Conservation (phyloP, 2,329 filamentous ascomycete genomes). For the Colletotrichum gloeosporioides region DNA sequence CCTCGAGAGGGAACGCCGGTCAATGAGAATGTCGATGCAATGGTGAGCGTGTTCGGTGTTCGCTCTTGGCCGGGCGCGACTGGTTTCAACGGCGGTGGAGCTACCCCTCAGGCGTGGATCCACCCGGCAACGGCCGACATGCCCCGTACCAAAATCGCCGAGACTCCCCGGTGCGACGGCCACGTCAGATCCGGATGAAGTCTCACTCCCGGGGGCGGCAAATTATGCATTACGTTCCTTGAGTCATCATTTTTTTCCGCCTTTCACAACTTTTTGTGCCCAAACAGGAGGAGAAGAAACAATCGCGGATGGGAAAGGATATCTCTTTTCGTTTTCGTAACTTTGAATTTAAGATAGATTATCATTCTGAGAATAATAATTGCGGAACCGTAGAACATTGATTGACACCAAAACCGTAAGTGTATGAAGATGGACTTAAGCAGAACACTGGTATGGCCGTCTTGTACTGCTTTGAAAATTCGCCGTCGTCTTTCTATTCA, state of each 20-base stretch:
- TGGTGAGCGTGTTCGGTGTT: neutral
- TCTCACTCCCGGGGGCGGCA: neutral
- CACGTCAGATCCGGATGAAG: neutral
- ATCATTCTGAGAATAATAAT: too few species aligned
- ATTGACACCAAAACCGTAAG: accelerated
- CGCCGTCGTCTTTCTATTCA: neutral
- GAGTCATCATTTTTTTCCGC: neutral
- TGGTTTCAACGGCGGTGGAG: neutral
- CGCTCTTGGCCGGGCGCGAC: neutral
- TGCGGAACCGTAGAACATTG: neutral
- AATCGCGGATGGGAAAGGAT: neutral
- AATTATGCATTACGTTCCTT: neutral
- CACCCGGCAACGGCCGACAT: neutral
- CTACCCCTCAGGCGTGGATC: neutral
- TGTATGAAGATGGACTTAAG: neutral
- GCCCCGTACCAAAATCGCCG: neutral
- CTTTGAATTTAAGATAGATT: neutral
- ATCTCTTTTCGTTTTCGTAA: neutral
- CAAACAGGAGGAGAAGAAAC: neutral
- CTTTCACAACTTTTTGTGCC: neutral
- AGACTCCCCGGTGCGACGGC: neutral
- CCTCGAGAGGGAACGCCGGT: neutral
- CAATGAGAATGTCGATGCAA: neutral
- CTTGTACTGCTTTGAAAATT: neutral
- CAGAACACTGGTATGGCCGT: accelerated